Evolutionary conservation across 108 stramenopile genomes (phyloP).

Genomic region (Nitzschia sp.): DNA sequence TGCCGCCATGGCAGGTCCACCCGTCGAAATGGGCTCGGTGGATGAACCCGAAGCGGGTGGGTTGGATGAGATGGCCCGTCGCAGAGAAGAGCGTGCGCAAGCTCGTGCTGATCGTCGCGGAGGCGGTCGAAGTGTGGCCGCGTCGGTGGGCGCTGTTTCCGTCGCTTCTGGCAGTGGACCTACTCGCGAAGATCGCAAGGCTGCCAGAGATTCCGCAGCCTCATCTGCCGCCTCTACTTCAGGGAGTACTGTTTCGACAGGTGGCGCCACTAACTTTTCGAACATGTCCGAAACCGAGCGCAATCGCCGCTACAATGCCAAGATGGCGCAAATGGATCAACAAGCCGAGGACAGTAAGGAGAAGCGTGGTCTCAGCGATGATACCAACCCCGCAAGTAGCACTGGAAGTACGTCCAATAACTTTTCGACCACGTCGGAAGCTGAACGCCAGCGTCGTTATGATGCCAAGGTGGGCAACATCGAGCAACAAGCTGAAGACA

Average conservation of each 20-base stretch:
- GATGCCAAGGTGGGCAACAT: slow-evolving; percentile 6
- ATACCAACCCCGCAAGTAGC: not conserved
- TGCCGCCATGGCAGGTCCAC: not conserved
- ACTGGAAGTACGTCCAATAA: not conserved
- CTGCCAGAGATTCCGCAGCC: not conserved
- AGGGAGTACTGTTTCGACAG: not conserved
- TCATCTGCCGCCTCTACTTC: not conserved
- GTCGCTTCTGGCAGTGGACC: not conserved
- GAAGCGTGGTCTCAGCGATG: not conserved
- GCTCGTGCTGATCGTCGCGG: slow-evolving; percentile 10
- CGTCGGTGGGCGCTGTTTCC: not conserved
- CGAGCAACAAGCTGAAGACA: slow-evolving; percentile 1
- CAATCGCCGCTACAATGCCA: slow-evolving; percentile 9
- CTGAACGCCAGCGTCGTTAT: slow-evolving; percentile 11
- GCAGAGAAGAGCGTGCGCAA: slow-evolving; percentile 8
- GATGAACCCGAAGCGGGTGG: not conserved
- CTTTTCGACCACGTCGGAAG: not conserved
- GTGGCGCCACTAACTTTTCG: slow-evolving; percentile 1
- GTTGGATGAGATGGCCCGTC: slow-evolving; percentile 3
- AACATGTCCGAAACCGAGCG: slow-evolving; percentile 20
- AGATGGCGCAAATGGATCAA: slow-evolving; percentile 12
- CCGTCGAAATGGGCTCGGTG: not conserved
- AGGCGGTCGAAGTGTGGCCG: not conserved
- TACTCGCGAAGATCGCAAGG: not conserved
- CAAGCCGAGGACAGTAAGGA: not conserved